Percentiles rank a stretch among this genome's conserved stretches.
phyloP scores from a whole-genome alignment of 1,284 basidiomycete species.

The Volvariella volvacea region DNA sequence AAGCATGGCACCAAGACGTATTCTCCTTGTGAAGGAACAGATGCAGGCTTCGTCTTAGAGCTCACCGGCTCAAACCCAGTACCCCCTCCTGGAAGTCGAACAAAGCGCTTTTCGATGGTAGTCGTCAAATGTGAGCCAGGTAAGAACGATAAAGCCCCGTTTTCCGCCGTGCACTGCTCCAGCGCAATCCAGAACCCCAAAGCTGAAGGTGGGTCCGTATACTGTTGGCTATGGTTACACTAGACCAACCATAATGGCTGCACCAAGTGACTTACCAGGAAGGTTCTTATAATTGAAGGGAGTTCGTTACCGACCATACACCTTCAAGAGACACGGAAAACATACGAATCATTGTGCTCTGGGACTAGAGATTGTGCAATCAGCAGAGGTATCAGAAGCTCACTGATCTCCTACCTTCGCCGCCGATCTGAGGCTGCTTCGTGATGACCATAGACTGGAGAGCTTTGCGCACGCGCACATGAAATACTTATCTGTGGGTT shows the following conservation, averaged over 20 bases:
- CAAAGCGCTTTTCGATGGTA: slow-evolving; percentile 76
- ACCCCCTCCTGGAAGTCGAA: slow-evolving; percentile 64
- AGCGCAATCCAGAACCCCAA: slow-evolving; percentile 96
- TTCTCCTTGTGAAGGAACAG: slow-evolving; percentile 30
- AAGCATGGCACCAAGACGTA: slow-evolving; percentile 73
- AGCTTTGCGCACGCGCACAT: slow-evolving; percentile 39
- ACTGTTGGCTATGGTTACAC: slow-evolving; percentile 38
- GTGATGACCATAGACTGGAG: slow-evolving; percentile 95
- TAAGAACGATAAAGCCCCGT: slow-evolving; percentile 88
- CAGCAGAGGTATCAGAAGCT: slow-evolving; percentile 1
- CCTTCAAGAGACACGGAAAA: slow-evolving; percentile 9
- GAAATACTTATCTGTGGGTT: too few relatives aligned
- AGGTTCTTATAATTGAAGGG: slow-evolving; percentile 43
- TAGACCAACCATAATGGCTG: too few relatives aligned
- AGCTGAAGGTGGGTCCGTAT: slow-evolving; percentile 86
- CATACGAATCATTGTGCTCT: slow-evolving; percentile 81
- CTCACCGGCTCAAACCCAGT: slow-evolving; percentile 74
- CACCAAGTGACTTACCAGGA: slow-evolving; percentile 54
- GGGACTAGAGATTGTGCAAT: slow-evolving; percentile 38
- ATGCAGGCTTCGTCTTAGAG: slow-evolving; percentile 24
- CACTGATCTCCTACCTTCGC: slow-evolving; percentile 53
- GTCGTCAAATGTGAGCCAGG: slow-evolving; percentile 82
- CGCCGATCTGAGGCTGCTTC: slow-evolving; percentile 86
- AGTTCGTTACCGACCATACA: neutral
- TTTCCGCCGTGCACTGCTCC: slow-evolving; percentile 77